These are phyloP conservation scores for Linum trigynum DNA, from an alignment of 345 rosid species.

Conservation along the genomic window DNA sequence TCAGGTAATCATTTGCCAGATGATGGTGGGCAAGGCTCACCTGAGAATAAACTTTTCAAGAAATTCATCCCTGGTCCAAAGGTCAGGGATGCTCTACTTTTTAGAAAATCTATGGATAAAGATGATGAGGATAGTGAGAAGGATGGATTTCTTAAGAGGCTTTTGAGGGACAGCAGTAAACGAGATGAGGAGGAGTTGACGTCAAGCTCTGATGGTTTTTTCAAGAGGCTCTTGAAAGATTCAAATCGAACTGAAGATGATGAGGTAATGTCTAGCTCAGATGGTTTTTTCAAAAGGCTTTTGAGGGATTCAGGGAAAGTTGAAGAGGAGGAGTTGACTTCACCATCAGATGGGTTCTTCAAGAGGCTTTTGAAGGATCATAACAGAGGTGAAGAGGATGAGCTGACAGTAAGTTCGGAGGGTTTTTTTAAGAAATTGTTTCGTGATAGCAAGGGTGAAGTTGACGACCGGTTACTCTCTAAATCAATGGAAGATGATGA, in stretches of 20 bases:
- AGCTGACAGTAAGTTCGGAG: constrained; percentile 51
- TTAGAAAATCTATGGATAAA: constrained; percentile 88
- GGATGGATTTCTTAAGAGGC: constrained; percentile 95
- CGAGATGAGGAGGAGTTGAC: constrained; percentile 9
- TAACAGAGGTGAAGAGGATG: constrained; percentile 56
- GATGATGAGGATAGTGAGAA: constrained; percentile 83
- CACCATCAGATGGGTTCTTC: constrained; percentile 66
- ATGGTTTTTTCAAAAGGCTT: constrained; percentile 10
- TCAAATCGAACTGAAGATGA: constrained; percentile 46
- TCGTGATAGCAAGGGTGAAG: constrained; percentile 50
- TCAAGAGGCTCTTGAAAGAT: constrained; percentile 10
- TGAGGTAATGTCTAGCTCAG: constrained; percentile 6
- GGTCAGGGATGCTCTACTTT: constrained; percentile 86
- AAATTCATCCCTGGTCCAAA: constrained; percentile 89
- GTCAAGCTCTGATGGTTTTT: constrained; percentile 5
- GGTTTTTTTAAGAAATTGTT: constrained; percentile 74
- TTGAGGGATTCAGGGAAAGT: constrained; percentile 15
- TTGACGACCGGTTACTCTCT: constrained; percentile 34
- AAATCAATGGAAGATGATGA: constrained; percentile 72
- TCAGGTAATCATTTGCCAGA: constrained; percentile 48
- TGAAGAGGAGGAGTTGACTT: constrained; percentile 50
- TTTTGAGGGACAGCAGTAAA: constrained; percentile 50
- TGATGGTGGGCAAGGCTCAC: constrained; percentile 53
- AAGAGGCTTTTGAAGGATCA: constrained; percentile 65
- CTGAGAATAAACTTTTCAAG: constrained; percentile 75